Conservation (phyloP, 1,139 yeast species). For the Pichia sp. region DNA sequence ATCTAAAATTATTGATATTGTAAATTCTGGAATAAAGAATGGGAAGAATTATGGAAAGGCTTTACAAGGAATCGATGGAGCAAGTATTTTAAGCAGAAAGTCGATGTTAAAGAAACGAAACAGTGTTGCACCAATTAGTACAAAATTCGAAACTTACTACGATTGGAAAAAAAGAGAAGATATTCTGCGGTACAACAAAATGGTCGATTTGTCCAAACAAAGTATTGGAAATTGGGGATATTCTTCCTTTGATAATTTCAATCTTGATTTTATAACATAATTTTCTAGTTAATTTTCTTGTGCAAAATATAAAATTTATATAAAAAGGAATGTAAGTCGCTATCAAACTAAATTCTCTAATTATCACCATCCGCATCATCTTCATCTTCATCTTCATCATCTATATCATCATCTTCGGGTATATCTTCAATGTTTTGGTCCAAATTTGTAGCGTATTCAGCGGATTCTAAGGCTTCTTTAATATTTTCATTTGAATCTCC, state of each 20-base stretch:
- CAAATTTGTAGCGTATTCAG: conserved; percentile 44
- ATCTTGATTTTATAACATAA: neutral
- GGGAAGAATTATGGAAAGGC: conserved; percentile 22
- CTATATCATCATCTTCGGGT: conserved; percentile 18
- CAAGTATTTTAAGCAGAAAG: conserved; percentile 17
- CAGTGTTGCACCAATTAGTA: neutral
- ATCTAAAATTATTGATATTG: conserved; percentile 16
- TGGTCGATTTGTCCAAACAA: conserved; percentile 1
- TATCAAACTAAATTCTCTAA: too few species aligned
- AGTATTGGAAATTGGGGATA: conserved; percentile 14
- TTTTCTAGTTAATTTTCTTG: neutral
- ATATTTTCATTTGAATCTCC: conserved; percentile 47
- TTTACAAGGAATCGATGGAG: conserved; percentile 11
- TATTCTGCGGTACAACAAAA: conserved; percentile 1
- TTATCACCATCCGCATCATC: conserved; percentile 11
- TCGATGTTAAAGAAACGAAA: conserved; percentile 8
- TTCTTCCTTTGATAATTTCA: conserved; percentile 13
- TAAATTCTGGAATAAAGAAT: conserved; percentile 25
- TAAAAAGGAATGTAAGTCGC: too few species aligned
- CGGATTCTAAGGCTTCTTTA: conserved; percentile 63
- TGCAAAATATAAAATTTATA: too few species aligned
- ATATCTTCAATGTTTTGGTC: conserved; percentile 20
- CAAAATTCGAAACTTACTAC: neutral
- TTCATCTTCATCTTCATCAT: conserved; percentile 23
- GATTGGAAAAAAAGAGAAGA: conserved; percentile 8